Evolutionary conservation across 176 grass and related monocot genomes (phyloP), one percentile per base, ranked within the genome.

Genomic region (Musa itinerans): DNA sequence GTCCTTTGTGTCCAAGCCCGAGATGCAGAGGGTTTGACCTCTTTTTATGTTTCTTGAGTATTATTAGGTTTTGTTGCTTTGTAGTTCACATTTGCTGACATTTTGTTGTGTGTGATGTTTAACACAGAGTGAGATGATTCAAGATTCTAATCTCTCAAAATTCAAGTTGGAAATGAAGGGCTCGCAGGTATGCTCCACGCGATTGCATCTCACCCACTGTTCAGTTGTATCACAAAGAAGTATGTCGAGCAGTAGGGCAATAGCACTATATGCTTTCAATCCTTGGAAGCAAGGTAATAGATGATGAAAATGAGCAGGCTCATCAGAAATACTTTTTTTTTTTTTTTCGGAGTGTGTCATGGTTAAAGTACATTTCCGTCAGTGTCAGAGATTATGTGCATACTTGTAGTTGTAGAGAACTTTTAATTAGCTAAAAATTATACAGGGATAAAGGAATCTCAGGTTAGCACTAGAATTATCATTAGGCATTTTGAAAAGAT

Each of bases 121-220:
- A n/a, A 8, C 15, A 68, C 8, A 98, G 94, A 54, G 84, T 69
- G 94, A 89, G 80, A 93, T 98, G 94, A 81, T 87, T 76, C 95
- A 98, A 74, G 95, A 98, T 75, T 77, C 95, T 29, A 81, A 82
- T 69, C 81, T 91, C 78, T 93, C 95, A 68, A 93, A 93, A 83
- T 98, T 98, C 78, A 93, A 93, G 85, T 78, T 86, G 24, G 84
- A 98, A 82, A 88, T 91, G 63, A 75, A 85, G 59, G 93, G 86
- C 81, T 91, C 90, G 2, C 90, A 98, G 86, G 94, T 97, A 89
- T 52, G 22, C 10, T 1, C 54, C 63, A 1, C 17, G 26, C 61
- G 27, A 20, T 12, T 3, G 64, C 73, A 13, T 53, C 9, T 17
- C 15, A 14, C 12, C 9, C 54, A 52, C 10, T 11, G 8, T 17